Percentiles rank a stretch among this genome's conserved stretches.
Conservation (phyloP, 192 early-diverging fungal species). For the Coemansia sp. region DNA sequence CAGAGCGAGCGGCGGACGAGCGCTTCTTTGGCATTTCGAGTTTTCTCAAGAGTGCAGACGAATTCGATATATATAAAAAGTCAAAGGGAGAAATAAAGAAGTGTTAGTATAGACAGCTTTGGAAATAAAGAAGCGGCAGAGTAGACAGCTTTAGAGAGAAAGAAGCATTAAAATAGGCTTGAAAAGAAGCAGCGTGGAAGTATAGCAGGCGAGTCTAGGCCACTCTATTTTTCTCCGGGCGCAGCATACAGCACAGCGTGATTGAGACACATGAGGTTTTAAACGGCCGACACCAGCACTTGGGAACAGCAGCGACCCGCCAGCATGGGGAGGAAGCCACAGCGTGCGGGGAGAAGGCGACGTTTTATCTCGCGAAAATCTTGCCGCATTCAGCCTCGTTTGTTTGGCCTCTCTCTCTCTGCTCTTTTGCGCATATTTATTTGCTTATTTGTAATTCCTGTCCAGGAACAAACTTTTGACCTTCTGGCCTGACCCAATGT, state of each 20-base stretch:
- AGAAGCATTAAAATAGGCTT: not conserved
- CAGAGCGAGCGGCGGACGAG: constrained; percentile 14
- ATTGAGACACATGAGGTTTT: not conserved
- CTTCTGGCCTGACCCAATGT: constrained; percentile 27
- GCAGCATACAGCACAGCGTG: not conserved
- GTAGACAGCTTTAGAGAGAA: not conserved
- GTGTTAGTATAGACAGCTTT: not conserved
- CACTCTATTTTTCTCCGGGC: not conserved
- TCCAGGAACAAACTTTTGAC: no score
- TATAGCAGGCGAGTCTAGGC: not conserved
- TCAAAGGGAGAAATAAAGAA: constrained; percentile 2
- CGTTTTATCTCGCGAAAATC: not conserved
- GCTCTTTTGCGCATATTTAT: not conserved
- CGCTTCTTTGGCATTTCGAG: constrained; percentile 33
- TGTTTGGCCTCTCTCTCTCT: not conserved
- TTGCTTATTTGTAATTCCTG: not conserved
- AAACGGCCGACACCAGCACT: not conserved
- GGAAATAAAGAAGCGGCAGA: not conserved
- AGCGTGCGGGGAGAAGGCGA: not conserved
- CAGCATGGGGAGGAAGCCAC: not conserved
- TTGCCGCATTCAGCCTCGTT: no score
- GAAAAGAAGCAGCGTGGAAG: not conserved
- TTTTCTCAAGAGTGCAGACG: not conserved
- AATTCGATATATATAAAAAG: constrained; percentile 6
- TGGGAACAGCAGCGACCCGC: not conserved